Percentiles rank a stretch among this genome's conserved stretches.
Conservation (phyloP, 306 rosid species). For the Glycine soja region DNA sequence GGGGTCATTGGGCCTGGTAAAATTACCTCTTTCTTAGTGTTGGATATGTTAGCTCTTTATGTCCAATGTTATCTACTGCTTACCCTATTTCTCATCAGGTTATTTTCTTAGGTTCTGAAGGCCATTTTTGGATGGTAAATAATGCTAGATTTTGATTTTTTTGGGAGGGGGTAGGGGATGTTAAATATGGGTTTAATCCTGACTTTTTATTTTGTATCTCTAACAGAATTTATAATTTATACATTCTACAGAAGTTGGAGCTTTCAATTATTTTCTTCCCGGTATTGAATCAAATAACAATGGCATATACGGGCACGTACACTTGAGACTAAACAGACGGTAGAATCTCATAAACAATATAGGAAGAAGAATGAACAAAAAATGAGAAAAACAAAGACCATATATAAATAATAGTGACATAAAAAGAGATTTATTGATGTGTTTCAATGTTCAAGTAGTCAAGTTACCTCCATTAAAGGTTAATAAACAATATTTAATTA, state of each 20-base stretch:
- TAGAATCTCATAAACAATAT: too few relatives aligned
- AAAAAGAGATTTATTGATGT: too few relatives aligned
- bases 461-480: too few relatives aligned
- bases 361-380: too few relatives aligned
- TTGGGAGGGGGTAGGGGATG: not conserved
- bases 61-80: constrained; percentile 11
- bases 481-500: too few relatives aligned
- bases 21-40: constrained; percentile 38
- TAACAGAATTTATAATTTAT: constrained; percentile 18
- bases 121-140: constrained; percentile 11
- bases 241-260: constrained; percentile 31
- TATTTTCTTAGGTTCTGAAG: not conserved
- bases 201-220: constrained; percentile 30
- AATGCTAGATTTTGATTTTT: constrained; percentile 13
- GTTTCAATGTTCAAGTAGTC: too few relatives aligned
- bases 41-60: constrained; percentile 16
- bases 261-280: constrained; percentile 36
- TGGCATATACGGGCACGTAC: too few relatives aligned
- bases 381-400: too few relatives aligned
- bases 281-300: constrained; percentile 40
- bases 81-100: constrained; percentile 17
- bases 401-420: too few relatives aligned
- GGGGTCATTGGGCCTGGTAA: constrained; percentile 99
- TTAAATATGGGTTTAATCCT: not conserved
- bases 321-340: too few relatives aligned